Base-by-base conservation (phyloP, 176 grass and related monocot species). In the Lolium rigidum region DNA sequence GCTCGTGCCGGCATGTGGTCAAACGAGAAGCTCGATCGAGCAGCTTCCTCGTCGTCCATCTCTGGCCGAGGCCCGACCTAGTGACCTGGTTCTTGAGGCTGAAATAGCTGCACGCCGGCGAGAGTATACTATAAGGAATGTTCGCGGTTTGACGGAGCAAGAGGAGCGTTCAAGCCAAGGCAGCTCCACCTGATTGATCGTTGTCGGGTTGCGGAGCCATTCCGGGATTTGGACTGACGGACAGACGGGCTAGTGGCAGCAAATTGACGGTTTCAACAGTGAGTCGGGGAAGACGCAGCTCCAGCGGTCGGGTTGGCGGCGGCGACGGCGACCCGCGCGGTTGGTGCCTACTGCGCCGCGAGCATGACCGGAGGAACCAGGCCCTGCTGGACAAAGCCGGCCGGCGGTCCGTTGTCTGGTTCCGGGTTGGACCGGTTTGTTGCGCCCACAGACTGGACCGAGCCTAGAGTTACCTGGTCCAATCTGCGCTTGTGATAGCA, bases 161-260 rank as follows among this genome's bases (percentile, higher is more conserved):
- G 31, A 35, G 88, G 46, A 55, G 5, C 17, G 88, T 79, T 86
- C 84, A 83, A 90, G 63, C 54, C 1, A 62, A 62, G 71, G 88
- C 83, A 62, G 78, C 83, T 52, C 74, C 6, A 43, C 20, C 69
- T 7, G 49, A 63, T 39, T 43, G 41, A 7, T 43, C 31, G 10
- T 35, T 66, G 31, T 39, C n/a, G 3, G 70, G 35, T 21, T 57
- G 54, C 43, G 6, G 14, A 25, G 41, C 41, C 41, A 43, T 43
- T 43, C 41, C 41, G 41, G 12, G 21, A 25, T 31, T 31, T 31
- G 21, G 44, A 46, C 44, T 46, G 44, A 9, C 17, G 1, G 16
- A 0, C 70, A 13, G 26, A 66, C 26, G 2, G 50, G 67, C 63
- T 61, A 69, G 61, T 22, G 67, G 35, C 72, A n/a, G 7, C 72